phyloP scores from a whole-genome alignment of 2,329 filamentous ascomycete species.

The Neofusicoccum sp. region DNA sequence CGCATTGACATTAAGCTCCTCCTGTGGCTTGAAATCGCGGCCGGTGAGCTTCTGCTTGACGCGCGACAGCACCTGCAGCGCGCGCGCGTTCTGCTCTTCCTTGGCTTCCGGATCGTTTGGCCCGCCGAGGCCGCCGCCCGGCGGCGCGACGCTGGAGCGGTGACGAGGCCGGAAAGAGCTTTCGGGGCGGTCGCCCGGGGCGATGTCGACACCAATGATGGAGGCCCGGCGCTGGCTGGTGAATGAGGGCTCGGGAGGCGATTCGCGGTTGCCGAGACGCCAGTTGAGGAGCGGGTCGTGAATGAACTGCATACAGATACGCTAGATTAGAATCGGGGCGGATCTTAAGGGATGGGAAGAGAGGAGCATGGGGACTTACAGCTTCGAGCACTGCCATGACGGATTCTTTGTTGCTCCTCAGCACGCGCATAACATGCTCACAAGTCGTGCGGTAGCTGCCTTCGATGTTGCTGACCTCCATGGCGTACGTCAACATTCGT shows the following conservation, averaged over 20 bases:
- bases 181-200: constrained; percentile 32
- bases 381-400: constrained; percentile 98
- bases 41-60: constrained; percentile 97
- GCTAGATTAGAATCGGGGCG: constrained; percentile 26
- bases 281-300: constrained; percentile 99
- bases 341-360: constrained; percentile 21
- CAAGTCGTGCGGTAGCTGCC: constrained; percentile 98
- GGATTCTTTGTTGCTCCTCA: constrained; percentile 96
- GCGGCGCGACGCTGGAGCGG: constrained; percentile 37
- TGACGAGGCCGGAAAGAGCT: constrained; percentile 39
- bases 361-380: constrained; percentile 60
- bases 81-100: constrained; percentile 91
- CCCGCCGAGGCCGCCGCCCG: constrained; percentile 29
- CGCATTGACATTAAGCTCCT: constrained; percentile 80
- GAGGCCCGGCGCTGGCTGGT: constrained; percentile 63
- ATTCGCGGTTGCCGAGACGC: constrained; percentile 72
- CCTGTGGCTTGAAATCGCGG: constrained; percentile 81
- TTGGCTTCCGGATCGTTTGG: constrained; percentile 45
- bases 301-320: constrained; percentile 71
- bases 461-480: constrained; percentile 99
- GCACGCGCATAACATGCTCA: constrained; percentile 96
- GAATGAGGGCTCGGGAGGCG: constrained; percentile 62
- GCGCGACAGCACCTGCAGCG: constrained; percentile 85
- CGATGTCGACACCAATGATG: constrained; percentile 56
- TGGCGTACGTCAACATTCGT: constrained; percentile 98